Base-by-base conservation (phyloP, 805 yeast genomes). In the Danielia reshetovae region DNA sequence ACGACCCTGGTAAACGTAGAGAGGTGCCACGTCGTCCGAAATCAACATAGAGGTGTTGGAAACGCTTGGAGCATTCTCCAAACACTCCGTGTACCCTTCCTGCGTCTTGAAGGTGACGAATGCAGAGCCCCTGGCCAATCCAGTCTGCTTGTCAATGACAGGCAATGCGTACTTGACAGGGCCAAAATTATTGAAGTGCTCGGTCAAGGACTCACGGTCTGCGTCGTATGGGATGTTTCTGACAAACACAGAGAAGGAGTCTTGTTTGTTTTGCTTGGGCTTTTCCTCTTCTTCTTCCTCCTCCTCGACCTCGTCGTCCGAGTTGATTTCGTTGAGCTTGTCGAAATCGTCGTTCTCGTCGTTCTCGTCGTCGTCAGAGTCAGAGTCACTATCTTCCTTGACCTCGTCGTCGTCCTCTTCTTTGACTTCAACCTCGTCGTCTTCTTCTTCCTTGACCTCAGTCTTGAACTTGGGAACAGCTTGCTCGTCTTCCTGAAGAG, bases 221-320 rank as follows among this genome's bases (percentile, higher is more conserved):
- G 96, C 94, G 59, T 87, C 96, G 54, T 90, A 93, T 1, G 98
- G 97, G 23, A 93, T 77, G 53, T 93, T 93, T 54, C 98, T 78
- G 8, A 93, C 85, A 55, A 93, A 93, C 16, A 93, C 60, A 4
- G 95, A 81, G 44, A 52, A 83, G 5, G 74, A 68, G 48, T 84
- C 93, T 55, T 77, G 81, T 55, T 67, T 81, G 58, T 85, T 84
- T 27, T 59, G 55, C 38, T 66, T 66, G 33, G 63, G 62, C 42
- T 52, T 61, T 24, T 57, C 57, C 14, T 39, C 42, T 18, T 48
- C 53, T 18, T 52, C 55, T 8, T 38, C 47, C 4, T 38, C 38
- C 0, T 36, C 38, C 17, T 48, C 53, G 2, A 51, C 59, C 3
- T 51, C 59, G 12, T 54, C 66, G n/a, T 57, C 65, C 23, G 49